These are phyloP conservation scores for Phallus indusiatus DNA, from an alignment of 768 basidiomycete genomes.

Conservation along the genomic window DNA sequence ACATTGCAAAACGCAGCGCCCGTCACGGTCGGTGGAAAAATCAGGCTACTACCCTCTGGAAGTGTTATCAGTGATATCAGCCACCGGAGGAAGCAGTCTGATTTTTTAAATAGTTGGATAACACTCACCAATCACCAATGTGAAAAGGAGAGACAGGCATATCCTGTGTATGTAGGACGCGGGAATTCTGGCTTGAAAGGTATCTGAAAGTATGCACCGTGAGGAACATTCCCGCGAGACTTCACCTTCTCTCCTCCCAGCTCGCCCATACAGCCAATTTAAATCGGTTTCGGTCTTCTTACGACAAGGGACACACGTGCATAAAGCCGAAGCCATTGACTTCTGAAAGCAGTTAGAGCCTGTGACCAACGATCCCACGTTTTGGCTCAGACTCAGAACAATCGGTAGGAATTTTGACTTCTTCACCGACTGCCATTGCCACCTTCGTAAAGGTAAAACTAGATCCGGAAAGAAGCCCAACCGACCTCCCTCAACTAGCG, in stretches of 20 bases:
- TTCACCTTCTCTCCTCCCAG: neutral
- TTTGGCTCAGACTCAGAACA: too few relatives aligned
- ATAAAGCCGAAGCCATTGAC: neutral
- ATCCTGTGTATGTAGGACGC: too few relatives aligned
- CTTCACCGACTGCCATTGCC: neutral
- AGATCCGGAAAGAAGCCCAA: neutral
- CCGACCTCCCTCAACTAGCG: neutral
- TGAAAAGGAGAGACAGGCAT: neutral
- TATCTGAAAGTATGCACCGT: too few relatives aligned
- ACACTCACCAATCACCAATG: neutral
- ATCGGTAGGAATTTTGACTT: neutral
- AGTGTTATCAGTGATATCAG: neutral
- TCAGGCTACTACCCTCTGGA: neutral
- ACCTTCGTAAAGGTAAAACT: neutral
- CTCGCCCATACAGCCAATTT: neutral
- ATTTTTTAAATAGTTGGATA: too few relatives aligned
- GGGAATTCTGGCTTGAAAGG: too few relatives aligned
- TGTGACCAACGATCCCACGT: neutral
- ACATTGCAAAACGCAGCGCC: neutral
- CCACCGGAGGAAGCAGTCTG: neutral
- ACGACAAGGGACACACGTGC: neutral
- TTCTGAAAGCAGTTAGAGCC: neutral
- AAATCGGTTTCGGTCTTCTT: neutral
- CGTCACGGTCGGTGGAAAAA: neutral
- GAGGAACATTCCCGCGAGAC: neutral